phyloP scores from a whole-genome alignment of 495 filamentous ascomycete genomes.

The Penicillium subrubescens region DNA sequence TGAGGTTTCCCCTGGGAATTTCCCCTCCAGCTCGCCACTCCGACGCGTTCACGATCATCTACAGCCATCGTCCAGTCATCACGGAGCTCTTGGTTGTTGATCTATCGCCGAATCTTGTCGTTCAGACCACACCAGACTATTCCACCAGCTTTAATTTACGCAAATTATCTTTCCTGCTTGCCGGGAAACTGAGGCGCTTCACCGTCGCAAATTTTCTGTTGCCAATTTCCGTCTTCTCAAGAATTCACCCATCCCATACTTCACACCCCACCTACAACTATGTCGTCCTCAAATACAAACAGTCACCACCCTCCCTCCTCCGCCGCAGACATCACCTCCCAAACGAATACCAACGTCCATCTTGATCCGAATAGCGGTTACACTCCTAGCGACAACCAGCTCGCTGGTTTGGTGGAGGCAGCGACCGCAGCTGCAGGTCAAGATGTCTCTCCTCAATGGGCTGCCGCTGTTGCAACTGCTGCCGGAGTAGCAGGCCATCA shows the following conservation, averaged over 20 bases:
- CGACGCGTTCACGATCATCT: not conserved
- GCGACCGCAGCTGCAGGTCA: conserved; percentile 56
- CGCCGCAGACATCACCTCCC: conserved; percentile 29
- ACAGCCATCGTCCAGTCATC: not conserved
- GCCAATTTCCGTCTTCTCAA: too few relatives aligned
- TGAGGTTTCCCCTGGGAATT: not conserved
- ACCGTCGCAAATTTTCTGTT: not conserved
- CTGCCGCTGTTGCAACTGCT: conserved; percentile 39
- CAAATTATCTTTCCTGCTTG: not conserved
- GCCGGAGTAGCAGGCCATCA: conserved; percentile 42
- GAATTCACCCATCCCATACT: not conserved
- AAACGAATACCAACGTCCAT: conserved; percentile 29
- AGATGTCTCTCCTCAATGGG: conserved; percentile 46
- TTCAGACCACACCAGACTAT: not conserved
- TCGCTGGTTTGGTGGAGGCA: conserved; percentile 56
- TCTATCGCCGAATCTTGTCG: not conserved
- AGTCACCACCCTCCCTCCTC: conserved; percentile 39
- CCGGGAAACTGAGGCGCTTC: not conserved
- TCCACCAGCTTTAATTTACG: not conserved
- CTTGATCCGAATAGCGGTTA: conserved; percentile 44
- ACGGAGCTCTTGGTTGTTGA: not conserved
- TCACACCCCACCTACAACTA: conserved; percentile 11
- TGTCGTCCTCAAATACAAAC: conserved; percentile 38
- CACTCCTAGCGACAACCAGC: conserved; percentile 48
- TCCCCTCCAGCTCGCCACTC: not conserved